phyloP scores from a whole-genome alignment of 2,329 filamentous ascomycete genomes.

The Botrytis pseudocinerea region DNA sequence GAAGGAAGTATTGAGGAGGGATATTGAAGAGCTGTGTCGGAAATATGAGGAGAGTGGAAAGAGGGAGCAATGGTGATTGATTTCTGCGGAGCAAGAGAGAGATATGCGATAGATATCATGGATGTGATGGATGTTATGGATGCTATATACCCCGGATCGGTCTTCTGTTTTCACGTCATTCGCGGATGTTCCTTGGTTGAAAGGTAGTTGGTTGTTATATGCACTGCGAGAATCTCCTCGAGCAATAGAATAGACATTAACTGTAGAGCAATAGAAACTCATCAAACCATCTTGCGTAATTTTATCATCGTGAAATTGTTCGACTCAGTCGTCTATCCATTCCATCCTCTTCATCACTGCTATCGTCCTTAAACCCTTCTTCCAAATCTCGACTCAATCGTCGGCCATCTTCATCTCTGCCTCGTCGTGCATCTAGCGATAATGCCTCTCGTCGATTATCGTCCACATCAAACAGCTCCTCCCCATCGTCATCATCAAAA shows the following conservation, averaged over 20 bases:
- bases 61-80: conserved; percentile 33
- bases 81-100: neutral
- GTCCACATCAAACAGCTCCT: conserved; percentile 65
- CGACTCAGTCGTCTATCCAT: conserved; percentile 14
- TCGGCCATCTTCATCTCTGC: conserved; percentile 50
- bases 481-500: conserved; percentile 66
- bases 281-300: neutral
- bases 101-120: neutral
- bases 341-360: conserved; percentile 55
- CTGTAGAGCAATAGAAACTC: conserved; percentile 8
- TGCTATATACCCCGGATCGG: neutral
- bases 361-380: conserved; percentile 72
- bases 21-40: conserved; percentile 27
- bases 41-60: conserved; percentile 37
- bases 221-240: neutral
- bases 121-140: no score
- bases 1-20: conserved; percentile 29
- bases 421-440: conserved; percentile 41
- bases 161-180: neutral
- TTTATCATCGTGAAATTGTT: conserved; percentile 24
- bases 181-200: neutral
- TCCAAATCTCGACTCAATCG: conserved; percentile 79
- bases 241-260: conserved; percentile 18
- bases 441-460: conserved; percentile 46
- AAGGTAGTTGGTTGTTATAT: neutral